These are phyloP conservation scores for Sarocladiaceae sp. DNA, from an alignment of 2,329 filamentous ascomycete species.

Conservation along the genomic window DNA sequence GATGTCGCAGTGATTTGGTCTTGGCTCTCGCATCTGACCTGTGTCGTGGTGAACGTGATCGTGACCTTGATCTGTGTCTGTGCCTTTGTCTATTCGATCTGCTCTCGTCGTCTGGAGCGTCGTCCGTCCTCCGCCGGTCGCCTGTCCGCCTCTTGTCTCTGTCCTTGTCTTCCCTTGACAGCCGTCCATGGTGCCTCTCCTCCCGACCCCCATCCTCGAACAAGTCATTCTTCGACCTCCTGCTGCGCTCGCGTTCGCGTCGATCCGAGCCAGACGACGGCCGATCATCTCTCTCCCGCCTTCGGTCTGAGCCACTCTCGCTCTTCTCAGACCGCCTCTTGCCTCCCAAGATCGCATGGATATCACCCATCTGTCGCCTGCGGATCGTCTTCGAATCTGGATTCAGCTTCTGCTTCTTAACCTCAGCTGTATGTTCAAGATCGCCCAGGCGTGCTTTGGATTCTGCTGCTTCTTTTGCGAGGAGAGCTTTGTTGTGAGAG, in stretches of 20 bases:
- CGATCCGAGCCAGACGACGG: not conserved
- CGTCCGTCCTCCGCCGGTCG: slow-evolving; percentile 13
- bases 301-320: slow-evolving; percentile 21
- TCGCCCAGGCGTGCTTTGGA: slow-evolving; percentile 65
- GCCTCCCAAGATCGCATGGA: slow-evolving; percentile 53
- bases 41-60: slow-evolving; percentile 21
- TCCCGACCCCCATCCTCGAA: slow-evolving; percentile 16
- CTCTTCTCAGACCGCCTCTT: slow-evolving; percentile 22
- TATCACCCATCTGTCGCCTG: slow-evolving; percentile 55
- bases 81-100: not conserved
- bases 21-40: slow-evolving; percentile 8
- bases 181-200: slow-evolving; percentile 19
- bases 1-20: slow-evolving; percentile 11
- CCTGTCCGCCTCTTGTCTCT: slow-evolving; percentile 14
- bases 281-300: slow-evolving; percentile 14
- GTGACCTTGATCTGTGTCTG: not conserved
- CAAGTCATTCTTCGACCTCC: slow-evolving; percentile 15
- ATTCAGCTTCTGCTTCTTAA: slow-evolving; percentile 37
- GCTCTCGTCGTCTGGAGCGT: not conserved
- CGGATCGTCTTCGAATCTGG: slow-evolving; percentile 48
- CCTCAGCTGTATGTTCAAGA: slow-evolving; percentile 47
- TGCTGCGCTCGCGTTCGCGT: not conserved
- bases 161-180: slow-evolving; percentile 17
- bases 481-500: slow-evolving; percentile 80
- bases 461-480: slow-evolving; percentile 80